phyloP scores from a whole-genome alignment of 768 basidiomycete genomes.

The Boletus subparvulus region DNA sequence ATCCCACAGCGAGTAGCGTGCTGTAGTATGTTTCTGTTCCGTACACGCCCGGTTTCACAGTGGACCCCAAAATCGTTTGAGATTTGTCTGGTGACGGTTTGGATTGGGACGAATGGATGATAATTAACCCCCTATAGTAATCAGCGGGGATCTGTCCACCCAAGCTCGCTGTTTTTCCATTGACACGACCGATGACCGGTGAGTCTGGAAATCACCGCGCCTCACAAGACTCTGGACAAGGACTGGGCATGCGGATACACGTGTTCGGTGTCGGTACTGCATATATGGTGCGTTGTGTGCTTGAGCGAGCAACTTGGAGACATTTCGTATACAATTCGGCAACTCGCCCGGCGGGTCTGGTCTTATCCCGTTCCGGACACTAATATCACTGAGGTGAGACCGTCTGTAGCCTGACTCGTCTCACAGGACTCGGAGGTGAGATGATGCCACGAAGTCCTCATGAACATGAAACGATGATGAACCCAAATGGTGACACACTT shows the following conservation, averaged over 20 bases:
- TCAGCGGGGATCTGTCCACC: constrained; percentile 10
- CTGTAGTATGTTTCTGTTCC: constrained; percentile 1
- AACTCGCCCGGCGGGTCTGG: constrained; percentile 2
- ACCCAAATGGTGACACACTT: neutral
- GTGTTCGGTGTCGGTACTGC: constrained; percentile 2
- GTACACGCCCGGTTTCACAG: constrained; percentile 2
- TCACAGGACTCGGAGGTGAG: neutral
- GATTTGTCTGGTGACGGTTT: constrained; percentile 25
- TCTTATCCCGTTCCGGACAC: constrained; percentile 7
- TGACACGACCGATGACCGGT: neutral
- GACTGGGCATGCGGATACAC: constrained; percentile 4
- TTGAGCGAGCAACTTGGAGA: neutral
- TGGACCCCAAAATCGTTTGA: constrained; percentile 11
- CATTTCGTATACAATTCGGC: neutral
- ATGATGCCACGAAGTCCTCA: neutral
- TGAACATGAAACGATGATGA: neutral
- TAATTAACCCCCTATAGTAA: constrained; percentile 1
- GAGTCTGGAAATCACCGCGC: neutral
- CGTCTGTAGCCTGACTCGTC: neutral
- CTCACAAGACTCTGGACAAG: neutral
- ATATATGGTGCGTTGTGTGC: neutral
- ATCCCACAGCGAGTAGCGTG: neutral
- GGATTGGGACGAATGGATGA: neutral
- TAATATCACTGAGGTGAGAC: neutral
- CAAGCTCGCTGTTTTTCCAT: neutral